Base-by-base conservation (phyloP, 2,329 filamentous ascomycete genomes). In the Venturia nashicola region DNA sequence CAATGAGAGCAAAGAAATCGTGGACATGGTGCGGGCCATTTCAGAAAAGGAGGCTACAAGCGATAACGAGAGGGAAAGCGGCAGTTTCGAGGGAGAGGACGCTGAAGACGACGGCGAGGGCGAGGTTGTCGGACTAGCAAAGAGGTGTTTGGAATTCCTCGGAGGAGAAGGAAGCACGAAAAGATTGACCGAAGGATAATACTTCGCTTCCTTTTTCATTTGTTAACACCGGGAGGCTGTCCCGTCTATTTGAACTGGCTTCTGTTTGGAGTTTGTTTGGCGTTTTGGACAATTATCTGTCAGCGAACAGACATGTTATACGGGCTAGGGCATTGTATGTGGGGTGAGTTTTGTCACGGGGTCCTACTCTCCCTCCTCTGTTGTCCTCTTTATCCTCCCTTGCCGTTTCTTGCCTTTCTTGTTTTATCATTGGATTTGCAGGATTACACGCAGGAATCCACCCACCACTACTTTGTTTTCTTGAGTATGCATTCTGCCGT, bases 1-100 rank as follows among this genome's bases (percentile, higher is more conserved):
- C 69, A 87, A 90, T 70, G 89, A 93, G 72, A 92, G 91, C 1
- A 89, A 93, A 67, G 91, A 96, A 68, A 89, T 99, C 68, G 89
- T 97, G 64, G 85, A 90, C 67, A 91, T 96, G 83, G 94, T 97
- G 67, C 90, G 89, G 74, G 85, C 85, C 67, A 97, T 99, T 72
- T 90, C 91, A 23, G 92, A 95, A 72, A 90, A 89, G 72, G 89
- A 91, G 68, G 90, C 92, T 69, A 87, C 87, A 67, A 90, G 88
- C 59, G 43, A 55, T 20, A 42, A 40, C 12, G 64, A 60, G 20
- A 18, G 51, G 14, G 91, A 96, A 70, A 91, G 96, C 65, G 92
- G 94, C 57, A 92, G 97, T 74, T 34, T 44, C 12, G 51, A 57
- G 51, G 51, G 51, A 14, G 55, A 61, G 12, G 62, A 61, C n/a